Evolutionary conservation across 345 rosid genomes (phyloP).

Genomic region (Eucalyptus pauciflora): DNA sequence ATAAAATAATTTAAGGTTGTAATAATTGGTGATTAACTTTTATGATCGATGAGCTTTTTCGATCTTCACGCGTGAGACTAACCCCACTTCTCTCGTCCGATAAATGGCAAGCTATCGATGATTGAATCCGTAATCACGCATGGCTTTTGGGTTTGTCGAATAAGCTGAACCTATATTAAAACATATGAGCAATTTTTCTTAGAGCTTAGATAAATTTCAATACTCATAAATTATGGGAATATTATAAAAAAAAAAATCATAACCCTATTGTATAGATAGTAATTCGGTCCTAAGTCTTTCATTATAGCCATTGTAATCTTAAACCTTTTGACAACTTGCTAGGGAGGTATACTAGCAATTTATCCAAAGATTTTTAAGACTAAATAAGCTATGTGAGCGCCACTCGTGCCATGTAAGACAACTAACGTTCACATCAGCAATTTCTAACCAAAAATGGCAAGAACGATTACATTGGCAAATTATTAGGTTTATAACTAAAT

Average conservation of each 20-base stretch:
- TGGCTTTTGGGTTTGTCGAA: not conserved
- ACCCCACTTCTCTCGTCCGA: not conserved
- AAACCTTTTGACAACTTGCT: not conserved
- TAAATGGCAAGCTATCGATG: not conserved
- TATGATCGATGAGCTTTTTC: not conserved
- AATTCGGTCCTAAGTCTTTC: rapidly evolving
- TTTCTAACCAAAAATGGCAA: rapidly evolving
- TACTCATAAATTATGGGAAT: not conserved
- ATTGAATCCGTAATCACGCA: not conserved
- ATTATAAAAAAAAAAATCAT: not conserved
- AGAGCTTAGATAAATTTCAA: not conserved
- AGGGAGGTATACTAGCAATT: not conserved
- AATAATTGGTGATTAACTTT: not conserved
- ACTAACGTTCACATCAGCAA: rapidly evolving
- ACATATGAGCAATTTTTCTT: not conserved
- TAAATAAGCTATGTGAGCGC: rapidly evolving
- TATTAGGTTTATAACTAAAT: not conserved
- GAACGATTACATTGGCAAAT: rapidly evolving
- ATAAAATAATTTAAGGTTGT: not conserved
- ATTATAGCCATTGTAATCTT: not conserved
- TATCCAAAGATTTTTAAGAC: not conserved
- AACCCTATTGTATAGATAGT: not conserved
- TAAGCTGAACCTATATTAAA: not conserved
- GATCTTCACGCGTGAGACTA: not conserved
- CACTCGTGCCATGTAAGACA: rapidly evolving